Evolutionary conservation across 805 yeast genomes (phyloP).

Genomic region (Starmerella floris): DNA sequence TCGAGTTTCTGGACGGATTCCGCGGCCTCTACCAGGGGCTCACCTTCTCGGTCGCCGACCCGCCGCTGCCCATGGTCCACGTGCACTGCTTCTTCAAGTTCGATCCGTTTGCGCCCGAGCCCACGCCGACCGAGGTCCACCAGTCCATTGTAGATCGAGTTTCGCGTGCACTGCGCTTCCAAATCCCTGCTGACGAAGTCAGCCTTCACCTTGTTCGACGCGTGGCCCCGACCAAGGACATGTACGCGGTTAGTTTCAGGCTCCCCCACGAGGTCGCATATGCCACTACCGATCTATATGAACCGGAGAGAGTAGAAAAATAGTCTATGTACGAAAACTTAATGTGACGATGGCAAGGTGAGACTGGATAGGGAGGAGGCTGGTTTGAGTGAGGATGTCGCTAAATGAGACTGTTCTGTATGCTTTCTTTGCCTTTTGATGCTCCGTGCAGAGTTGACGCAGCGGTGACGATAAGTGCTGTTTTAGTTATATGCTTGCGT

Average conservation of each 20-base stretch:
- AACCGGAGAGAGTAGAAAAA: too few relatives aligned
- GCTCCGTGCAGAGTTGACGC: too few relatives aligned
- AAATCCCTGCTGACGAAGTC: conserved; percentile 35
- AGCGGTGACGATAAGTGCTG: too few relatives aligned
- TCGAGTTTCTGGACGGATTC: conserved; percentile 65
- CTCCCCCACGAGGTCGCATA: conserved; percentile 36
- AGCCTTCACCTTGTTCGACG: conserved; percentile 75
- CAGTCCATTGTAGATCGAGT: conserved; percentile 49
- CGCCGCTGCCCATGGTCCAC: conserved; percentile 60
- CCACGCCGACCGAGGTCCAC: conserved; percentile 53
- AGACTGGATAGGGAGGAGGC: too few relatives aligned
- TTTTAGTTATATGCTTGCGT: too few relatives aligned
- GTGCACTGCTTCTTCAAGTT: conserved; percentile 89
- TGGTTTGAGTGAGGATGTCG: too few relatives aligned
- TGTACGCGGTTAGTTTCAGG: conserved; percentile 76
- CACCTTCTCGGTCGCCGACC: conserved; percentile 30
- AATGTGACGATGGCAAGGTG: too few relatives aligned
- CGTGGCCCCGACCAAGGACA: conserved; percentile 93
- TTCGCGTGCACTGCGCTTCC: conserved; percentile 34
- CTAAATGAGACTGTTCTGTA: too few relatives aligned
- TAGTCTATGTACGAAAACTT: too few relatives aligned
- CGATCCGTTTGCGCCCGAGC: conserved; percentile 60
- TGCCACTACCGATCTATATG: not conserved
- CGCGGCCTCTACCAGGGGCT: conserved; percentile 50
- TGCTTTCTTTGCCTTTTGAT: too few relatives aligned